These are phyloP conservation scores for Backusella luteola DNA, from an alignment of 192 early-diverging fungal genomes.

Conservation along the genomic window DNA sequence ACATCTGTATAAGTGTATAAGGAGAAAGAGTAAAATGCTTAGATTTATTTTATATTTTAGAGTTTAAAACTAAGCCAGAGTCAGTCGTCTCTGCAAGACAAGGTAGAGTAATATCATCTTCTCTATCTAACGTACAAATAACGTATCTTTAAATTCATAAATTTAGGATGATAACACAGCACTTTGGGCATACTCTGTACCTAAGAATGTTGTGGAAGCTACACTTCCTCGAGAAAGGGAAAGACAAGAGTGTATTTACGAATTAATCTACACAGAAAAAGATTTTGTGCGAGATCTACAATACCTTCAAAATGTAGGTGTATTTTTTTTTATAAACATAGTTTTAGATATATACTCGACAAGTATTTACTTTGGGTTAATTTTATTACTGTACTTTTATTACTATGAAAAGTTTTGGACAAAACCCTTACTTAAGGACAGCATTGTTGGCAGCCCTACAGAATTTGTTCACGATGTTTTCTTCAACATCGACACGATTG, in stretches of 20 bases:
- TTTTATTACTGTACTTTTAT: neutral
- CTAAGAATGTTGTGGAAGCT: constrained; percentile 70
- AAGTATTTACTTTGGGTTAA: neutral
- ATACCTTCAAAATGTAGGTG: constrained; percentile 66
- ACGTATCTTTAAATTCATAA: neutral
- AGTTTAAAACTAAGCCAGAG: constrained; percentile 40
- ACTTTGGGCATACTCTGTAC: constrained; percentile 84
- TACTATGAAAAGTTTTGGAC: constrained; percentile 46
- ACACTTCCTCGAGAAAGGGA: constrained; percentile 76
- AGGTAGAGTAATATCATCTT: neutral
- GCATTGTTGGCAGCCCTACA: constrained; percentile 69
- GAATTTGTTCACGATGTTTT: constrained; percentile 81
- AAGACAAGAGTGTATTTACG: constrained; percentile 92
- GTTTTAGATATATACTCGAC: neutral
- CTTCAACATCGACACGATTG: constrained; percentile 68
- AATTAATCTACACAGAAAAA: constrained; percentile 86
- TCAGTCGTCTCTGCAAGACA: constrained; percentile 41
- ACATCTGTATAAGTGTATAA: constrained; percentile 6
- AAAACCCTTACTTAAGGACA: constrained; percentile 57
- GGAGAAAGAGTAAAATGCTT: neutral
- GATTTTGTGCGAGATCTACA: constrained; percentile 89
- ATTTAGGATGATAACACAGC: constrained; percentile 50
- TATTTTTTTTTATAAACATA: neutral
- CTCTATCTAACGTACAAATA: neutral
- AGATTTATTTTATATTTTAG: constrained; percentile 3